Evolutionary conservation across 192 early-diverging fungal genomes (phyloP).

Genomic region (Fimicolochytrium jonesii): DNA sequence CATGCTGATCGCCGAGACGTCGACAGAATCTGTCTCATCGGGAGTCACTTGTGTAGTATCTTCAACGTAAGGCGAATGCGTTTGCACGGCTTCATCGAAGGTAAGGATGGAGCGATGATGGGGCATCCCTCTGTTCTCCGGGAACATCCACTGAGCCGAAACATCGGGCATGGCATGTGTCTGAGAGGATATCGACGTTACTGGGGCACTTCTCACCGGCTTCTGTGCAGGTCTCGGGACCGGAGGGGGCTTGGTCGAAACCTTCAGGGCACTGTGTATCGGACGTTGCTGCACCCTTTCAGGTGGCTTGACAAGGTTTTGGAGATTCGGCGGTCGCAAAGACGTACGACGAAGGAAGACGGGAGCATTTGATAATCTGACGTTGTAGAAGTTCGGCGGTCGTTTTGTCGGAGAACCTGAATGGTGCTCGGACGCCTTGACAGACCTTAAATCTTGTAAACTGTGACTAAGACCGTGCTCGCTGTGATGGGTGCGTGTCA

Average conservation of each 20-base stretch:
- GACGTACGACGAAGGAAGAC: constrained; percentile 18
- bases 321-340: constrained; percentile 6
- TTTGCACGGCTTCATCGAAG: not conserved
- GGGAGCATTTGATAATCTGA: constrained; percentile 14
- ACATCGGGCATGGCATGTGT: not conserved
- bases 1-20: not conserved
- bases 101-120: not conserved
- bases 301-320: not conserved
- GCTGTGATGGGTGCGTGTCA: too few relatives aligned
- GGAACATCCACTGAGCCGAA: too few relatives aligned
- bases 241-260: too few relatives aligned
- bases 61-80: not conserved
- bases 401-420: not conserved
- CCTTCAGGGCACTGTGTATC: too few relatives aligned
- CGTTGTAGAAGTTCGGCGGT: constrained; percentile 19
- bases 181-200: not conserved
- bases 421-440: too few relatives aligned
- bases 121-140: not conserved
- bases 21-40: not conserved
- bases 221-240: not conserved
- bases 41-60: not conserved
- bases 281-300: not conserved
- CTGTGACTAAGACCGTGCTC: too few relatives aligned
- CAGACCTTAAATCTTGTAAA: too few relatives aligned
- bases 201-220: not conserved